Evolutionary conservation across 768 basidiomycete species (phyloP).

Genomic region (Lactifluus hygrophoroides): DNA sequence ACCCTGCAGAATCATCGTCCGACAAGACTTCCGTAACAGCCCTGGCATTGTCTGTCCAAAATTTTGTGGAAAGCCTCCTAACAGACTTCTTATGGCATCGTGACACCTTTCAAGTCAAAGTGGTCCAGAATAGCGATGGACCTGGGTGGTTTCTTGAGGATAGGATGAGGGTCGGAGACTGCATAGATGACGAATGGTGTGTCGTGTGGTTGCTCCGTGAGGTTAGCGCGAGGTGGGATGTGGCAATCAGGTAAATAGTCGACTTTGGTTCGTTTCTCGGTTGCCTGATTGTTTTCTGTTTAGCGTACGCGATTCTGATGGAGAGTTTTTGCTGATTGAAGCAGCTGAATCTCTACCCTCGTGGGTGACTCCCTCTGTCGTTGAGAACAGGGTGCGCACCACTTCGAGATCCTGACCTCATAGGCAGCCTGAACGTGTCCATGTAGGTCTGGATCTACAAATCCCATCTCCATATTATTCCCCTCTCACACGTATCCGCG

Average conservation of each 20-base stretch:
- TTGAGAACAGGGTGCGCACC: conserved; percentile 81
- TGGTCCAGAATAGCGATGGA: conserved; percentile 40
- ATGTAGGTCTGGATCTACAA: conserved; percentile 85
- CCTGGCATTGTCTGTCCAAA: conserved; percentile 58
- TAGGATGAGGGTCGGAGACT: conserved; percentile 86
- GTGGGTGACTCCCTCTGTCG: conserved; percentile 89
- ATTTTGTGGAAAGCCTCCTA: conserved; percentile 46
- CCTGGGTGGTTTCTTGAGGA: conserved; percentile 65
- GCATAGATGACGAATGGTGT: conserved; percentile 98
- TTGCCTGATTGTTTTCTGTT: neutral
- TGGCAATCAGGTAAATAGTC: conserved; percentile 65
- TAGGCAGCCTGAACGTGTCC: conserved; percentile 9
- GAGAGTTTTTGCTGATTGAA: conserved; percentile 94
- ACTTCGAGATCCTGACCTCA: conserved; percentile 13
- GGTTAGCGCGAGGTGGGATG: conserved; percentile 69
- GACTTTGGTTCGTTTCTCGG: neutral
- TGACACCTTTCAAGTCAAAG: conserved; percentile 72
- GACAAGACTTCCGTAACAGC: conserved; percentile 56
- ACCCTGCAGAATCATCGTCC: conserved; percentile 44
- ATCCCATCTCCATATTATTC: conserved; percentile 79
- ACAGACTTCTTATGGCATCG: conserved; percentile 74
- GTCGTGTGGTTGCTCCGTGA: conserved; percentile 81
- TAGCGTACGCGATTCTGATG: conserved; percentile 83
- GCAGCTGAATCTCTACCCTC: conserved; percentile 82
- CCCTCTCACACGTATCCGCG: conserved; percentile 65